Evolutionary conservation across 139 green algal species (phyloP).

Genomic region (Tetraselmis chui): DNA sequence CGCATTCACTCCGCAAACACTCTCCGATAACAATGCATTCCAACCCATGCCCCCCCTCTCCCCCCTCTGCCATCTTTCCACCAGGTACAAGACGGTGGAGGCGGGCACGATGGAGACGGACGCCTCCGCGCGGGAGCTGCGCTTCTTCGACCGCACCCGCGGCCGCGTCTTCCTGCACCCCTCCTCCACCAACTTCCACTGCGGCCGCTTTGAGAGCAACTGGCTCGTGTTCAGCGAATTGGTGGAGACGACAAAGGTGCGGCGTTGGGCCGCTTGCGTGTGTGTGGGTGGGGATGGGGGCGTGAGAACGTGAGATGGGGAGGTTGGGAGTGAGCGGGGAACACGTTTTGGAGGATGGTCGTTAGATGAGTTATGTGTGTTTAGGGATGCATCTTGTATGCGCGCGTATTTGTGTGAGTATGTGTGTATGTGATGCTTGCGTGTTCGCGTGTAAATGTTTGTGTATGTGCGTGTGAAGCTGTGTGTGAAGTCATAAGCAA

Average conservation of each 20-base stretch:
- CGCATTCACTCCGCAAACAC: background rate
- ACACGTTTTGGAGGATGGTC: no score
- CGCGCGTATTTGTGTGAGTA: no score
- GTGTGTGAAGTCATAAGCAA: no score
- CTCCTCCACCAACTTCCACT: slow-evolving; percentile 69
- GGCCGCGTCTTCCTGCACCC: slow-evolving; percentile 92
- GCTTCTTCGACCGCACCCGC: slow-evolving; percentile 54
- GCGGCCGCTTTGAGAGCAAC: slow-evolving; percentile 46
- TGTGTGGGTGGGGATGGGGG: background rate
- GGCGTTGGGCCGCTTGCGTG: background rate
- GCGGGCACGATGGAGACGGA: slow-evolving; percentile 51
- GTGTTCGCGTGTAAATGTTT: no score
- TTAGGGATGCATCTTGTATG: no score
- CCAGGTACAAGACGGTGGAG: slow-evolving; percentile 26
- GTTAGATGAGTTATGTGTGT: no score
- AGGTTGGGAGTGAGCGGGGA: background rate
- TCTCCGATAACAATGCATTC: background rate
- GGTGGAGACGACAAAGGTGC: slow-evolving; percentile 50
- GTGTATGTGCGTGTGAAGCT: no score
- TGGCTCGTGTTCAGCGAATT: slow-evolving; percentile 87
- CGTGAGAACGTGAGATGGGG: slow-evolving; percentile 30
- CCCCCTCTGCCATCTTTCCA: no score
- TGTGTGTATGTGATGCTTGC: no score
- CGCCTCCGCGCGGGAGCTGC: slow-evolving; percentile 32
- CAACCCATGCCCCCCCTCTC: no score